Percentiles rank a stretch among this genome's conserved stretches.
Evolutionary conservation across 1,139 yeast genomes (phyloP).

Genomic region (Pichia kudriavzevii): DNA sequence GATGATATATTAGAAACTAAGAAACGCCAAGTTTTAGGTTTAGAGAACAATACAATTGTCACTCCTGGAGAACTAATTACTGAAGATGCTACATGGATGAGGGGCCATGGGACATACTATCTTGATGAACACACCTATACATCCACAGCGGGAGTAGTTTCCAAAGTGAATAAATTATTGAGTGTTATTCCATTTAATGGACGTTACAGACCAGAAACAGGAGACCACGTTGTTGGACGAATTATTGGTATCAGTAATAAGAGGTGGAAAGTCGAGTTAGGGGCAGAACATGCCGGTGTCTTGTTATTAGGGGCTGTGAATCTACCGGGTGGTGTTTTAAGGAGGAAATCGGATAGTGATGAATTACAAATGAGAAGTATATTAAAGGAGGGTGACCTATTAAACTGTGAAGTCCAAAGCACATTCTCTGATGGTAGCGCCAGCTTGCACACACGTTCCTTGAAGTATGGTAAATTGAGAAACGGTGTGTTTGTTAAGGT

Average conservation of each 20-base stretch:
- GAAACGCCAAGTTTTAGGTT: slow-evolving; percentile 8
- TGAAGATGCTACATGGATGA: slow-evolving; percentile 96
- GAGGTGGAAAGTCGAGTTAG: slow-evolving; percentile 96
- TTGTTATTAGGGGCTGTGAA: slow-evolving; percentile 92
- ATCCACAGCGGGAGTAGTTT: slow-evolving; percentile 86
- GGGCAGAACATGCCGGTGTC: slow-evolving; percentile 86
- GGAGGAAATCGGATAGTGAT: slow-evolving; percentile 91
- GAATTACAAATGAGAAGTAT: slow-evolving; percentile 94
- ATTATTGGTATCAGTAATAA: slow-evolving; percentile 90
- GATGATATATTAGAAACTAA: slow-evolving; percentile 13
- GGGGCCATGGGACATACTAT: slow-evolving; percentile 95
- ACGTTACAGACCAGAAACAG: slow-evolving; percentile 86
- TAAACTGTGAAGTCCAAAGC: slow-evolving; percentile 94
- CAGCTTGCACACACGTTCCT: slow-evolving; percentile 86
- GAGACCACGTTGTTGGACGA: slow-evolving; percentile 92
- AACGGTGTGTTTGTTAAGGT: slow-evolving; percentile 80
- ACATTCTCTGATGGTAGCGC: slow-evolving; percentile 88
- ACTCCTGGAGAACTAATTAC: slow-evolving; percentile 98
- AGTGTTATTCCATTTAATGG: slow-evolving; percentile 85
- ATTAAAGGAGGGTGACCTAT: slow-evolving; percentile 91
- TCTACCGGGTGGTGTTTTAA: slow-evolving; percentile 91
- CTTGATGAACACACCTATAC: slow-evolving; percentile 68
- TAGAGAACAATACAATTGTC: slow-evolving; percentile 35
- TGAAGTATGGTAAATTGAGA: slow-evolving; percentile 89
- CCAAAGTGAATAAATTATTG: slow-evolving; percentile 76